Base-by-base conservation (phyloP, 176 grass and related monocot species). In the Rhynchospora pubera region DNA sequence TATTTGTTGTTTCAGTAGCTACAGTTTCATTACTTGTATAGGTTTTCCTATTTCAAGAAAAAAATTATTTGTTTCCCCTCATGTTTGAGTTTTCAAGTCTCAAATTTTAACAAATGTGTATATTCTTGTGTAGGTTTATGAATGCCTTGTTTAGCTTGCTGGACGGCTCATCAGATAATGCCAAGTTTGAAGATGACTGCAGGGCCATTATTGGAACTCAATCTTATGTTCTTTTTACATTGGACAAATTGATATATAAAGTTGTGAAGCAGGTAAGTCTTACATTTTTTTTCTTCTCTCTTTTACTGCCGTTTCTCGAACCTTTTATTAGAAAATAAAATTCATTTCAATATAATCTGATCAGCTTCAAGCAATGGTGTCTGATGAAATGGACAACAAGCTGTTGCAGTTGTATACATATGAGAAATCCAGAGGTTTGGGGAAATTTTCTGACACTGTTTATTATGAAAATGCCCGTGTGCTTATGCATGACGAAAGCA, bases 231-330 rank as follows among this genome's bases (percentile, higher is more conserved):
- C 86, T 99, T 24, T 99, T 99, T 72, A 99, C 96, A 79, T 88
- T 99, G 57, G 96, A 99, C 83, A 99, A 99, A 87, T 81, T 99
- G 80, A 99, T 99, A 79, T 99, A 99, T 77, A 99, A 99, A 93
- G 82, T 95, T 48, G 93, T 91, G 84, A 99, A 99, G 61, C 96
- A 99, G 96, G 96, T 91, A 87, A 67, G 23, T 62, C 46, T 61
- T 71, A 13, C 70, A 45, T 9, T 77, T 82, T 45, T 55, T 79
- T 82, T 55, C n/a, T 44, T 79, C 39, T 13, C 39, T 16, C 68
- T 56, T 65, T 57, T 56, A 52, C 2, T 66, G 44, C 39, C 79
- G 11, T 15, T 51, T 70, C 32, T 24, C 34, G 34, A 39, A 39
- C 34, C 39, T 85, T 28, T 67, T 78, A 79, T 67, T 78, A 79